Conservation (phyloP, 129 eudicot species). For the Sambucus nigra region DNA sequence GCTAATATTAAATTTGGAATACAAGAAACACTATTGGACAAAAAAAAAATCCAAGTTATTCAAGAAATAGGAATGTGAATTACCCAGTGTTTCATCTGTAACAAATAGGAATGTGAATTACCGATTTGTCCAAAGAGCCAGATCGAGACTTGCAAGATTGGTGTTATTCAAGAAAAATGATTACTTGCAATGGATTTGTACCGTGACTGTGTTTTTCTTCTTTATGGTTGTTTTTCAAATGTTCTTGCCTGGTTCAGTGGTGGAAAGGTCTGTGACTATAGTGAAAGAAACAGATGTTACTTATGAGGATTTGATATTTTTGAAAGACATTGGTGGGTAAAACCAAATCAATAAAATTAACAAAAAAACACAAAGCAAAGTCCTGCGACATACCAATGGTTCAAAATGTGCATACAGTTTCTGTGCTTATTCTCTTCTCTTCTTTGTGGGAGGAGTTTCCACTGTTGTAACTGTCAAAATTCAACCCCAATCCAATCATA, state of each 20-base stretch:
- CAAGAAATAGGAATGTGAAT: too few species aligned
- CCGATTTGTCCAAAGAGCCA: conserved; percentile 53
- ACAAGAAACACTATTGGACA: too few species aligned
- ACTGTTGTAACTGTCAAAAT: too few species aligned
- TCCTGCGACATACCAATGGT: too few species aligned
- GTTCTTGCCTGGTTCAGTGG: conserved; percentile 54
- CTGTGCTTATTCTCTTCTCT: too few species aligned
- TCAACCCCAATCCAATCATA: too few species aligned
- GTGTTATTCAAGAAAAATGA: conserved; percentile 62
- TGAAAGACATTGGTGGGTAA: conserved; percentile 45
- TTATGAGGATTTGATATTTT: conserved; percentile 27
- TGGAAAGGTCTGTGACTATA: conserved; percentile 44
- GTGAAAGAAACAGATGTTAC: conserved; percentile 16
- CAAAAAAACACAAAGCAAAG: too few species aligned
- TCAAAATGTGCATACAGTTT: too few species aligned
- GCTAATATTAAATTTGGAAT: too few species aligned
- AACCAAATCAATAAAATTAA: too few species aligned
- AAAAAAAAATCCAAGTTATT: too few species aligned
- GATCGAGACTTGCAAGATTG: conserved; percentile 82
- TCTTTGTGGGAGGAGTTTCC: too few species aligned
- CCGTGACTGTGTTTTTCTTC: conserved; percentile 67
- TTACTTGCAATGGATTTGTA: conserved; percentile 69
- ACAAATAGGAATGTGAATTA: conserved; percentile 45
- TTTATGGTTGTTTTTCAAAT: conserved; percentile 64
- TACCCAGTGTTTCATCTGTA: conserved; percentile 37